Conservation (phyloP, 2,329 filamentous ascomycete genomes). For the Capronia coronata region DNA sequence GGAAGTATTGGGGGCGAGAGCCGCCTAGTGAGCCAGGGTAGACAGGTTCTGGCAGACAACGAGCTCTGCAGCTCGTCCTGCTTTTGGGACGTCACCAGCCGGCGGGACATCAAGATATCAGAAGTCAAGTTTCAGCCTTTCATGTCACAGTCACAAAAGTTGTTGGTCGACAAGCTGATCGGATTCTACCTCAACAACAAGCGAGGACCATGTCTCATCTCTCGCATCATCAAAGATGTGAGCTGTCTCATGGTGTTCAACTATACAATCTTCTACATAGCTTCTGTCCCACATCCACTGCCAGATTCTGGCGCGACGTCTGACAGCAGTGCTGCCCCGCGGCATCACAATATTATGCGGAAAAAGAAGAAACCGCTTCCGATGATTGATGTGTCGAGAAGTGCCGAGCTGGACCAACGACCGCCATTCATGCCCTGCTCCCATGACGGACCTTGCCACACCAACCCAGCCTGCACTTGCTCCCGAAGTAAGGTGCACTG, state of each 20-base stretch:
- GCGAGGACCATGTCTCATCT: conserved; percentile 25
- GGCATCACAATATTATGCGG: neutral
- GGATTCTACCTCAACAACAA: conserved; percentile 23
- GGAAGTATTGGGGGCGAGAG: conserved; percentile 7
- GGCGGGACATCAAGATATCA: conserved; percentile 14
- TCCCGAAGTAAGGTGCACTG: conserved; percentile 26
- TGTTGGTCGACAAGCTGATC: conserved; percentile 14
- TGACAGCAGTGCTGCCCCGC: conserved; percentile 10
- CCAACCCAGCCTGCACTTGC: conserved; percentile 25
- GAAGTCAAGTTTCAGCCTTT: conserved; percentile 14
- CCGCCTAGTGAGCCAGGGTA: neutral
- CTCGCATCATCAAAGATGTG: conserved; percentile 18
- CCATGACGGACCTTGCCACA: conserved; percentile 27
- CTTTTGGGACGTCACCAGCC: conserved; percentile 21
- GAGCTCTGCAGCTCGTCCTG: conserved; percentile 19
- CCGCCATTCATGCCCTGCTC: conserved; percentile 27
- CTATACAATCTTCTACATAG: conserved; percentile 17
- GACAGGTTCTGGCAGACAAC: conserved; percentile 13
- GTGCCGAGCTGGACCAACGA: conserved; percentile 21
- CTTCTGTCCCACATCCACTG: conserved; percentile 5
- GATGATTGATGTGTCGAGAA: conserved; percentile 20
- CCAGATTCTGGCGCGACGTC: neutral
- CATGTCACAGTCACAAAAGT: conserved; percentile 10
- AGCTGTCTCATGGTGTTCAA: conserved; percentile 23
- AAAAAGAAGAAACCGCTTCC: conserved; percentile 14